These are phyloP conservation scores for Ogataea pignaliae DNA, from an alignment of 805 yeast species.

Conservation along the genomic window DNA sequence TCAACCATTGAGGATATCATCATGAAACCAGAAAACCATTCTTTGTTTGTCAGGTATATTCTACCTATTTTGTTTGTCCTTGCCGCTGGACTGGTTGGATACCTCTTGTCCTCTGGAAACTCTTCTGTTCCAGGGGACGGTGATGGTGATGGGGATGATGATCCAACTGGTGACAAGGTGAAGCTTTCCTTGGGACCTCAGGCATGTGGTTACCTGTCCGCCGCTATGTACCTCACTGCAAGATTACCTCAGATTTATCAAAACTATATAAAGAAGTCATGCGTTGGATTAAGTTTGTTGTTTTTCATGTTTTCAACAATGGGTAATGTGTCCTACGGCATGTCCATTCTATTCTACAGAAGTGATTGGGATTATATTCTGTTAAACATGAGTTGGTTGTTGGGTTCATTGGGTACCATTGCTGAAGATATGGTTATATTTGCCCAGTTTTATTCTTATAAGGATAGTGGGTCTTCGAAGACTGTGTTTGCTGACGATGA, in stretches of 20 bases:
- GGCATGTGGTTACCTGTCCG: slow-evolving; percentile 65
- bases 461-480: slow-evolving; percentile 21
- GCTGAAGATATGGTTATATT: slow-evolving; percentile 65
- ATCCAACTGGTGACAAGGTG: slow-evolving; percentile 19
- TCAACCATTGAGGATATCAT: slow-evolving; percentile 51
- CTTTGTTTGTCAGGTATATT: slow-evolving; percentile 45
- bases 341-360: slow-evolving; percentile 64
- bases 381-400: slow-evolving; percentile 68
- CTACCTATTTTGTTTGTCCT: slow-evolving; percentile 60
- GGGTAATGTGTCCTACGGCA: slow-evolving; percentile 73
- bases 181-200: slow-evolving; percentile 53
- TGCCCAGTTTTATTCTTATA: slow-evolving; percentile 62
- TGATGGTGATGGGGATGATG: slow-evolving; percentile 14
- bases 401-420: slow-evolving; percentile 77
- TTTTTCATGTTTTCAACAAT: slow-evolving; percentile 70
- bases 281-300: slow-evolving; percentile 79
- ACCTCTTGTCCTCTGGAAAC: slow-evolving; percentile 36
- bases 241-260: slow-evolving; percentile 79
- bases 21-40: slow-evolving; percentile 41
- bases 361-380: slow-evolving; percentile 55
- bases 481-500: slow-evolving; percentile 7
- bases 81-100: slow-evolving; percentile 60
- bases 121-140: slow-evolving; percentile 23
- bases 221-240: slow-evolving; percentile 65
- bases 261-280: slow-evolving; percentile 72